Conservation (phyloP, 108 stramenopile species). For the Skeletonema grethae region DNA sequence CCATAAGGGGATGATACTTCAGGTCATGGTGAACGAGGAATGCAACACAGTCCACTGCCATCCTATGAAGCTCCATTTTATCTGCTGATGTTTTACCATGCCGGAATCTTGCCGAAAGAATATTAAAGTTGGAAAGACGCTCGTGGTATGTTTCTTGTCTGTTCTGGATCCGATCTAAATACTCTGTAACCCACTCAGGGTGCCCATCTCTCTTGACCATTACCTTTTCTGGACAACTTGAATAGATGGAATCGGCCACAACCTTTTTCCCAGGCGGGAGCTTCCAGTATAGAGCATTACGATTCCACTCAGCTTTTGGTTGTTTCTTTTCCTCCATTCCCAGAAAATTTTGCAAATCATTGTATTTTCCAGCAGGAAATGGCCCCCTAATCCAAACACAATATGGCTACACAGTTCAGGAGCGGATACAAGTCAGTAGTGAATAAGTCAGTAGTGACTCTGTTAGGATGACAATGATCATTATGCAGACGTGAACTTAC, state of each 20-base stretch:
- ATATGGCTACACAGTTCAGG: not conserved
- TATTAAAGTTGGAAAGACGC: slow-evolving; percentile 1
- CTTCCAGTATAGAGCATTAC: not conserved
- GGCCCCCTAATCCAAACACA: not conserved
- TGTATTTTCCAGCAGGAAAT: not conserved
- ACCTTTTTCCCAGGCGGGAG: too few relatives aligned
- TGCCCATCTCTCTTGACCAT: not conserved
- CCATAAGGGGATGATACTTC: not conserved
- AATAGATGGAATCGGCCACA: too few relatives aligned
- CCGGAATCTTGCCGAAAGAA: not conserved
- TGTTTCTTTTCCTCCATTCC: not conserved
- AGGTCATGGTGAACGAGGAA: not conserved
- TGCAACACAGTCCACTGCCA: slow-evolving; percentile 1
- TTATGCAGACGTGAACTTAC: not conserved
- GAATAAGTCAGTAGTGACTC: too few relatives aligned
- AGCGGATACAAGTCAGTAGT: not conserved
- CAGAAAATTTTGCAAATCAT: not conserved
- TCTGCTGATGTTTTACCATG: not conserved
- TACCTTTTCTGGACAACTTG: too few relatives aligned
- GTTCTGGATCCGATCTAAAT: slow-evolving; percentile 2
- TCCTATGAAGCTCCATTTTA: not conserved
- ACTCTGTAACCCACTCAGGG: not conserved
- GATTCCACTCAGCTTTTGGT: not conserved
- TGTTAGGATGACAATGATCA: too few relatives aligned
- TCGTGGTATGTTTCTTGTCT: slow-evolving; percentile 2